Base-by-base conservation (phyloP, 2,329 filamentous ascomycete species). In the Daldinia sp. region DNA sequence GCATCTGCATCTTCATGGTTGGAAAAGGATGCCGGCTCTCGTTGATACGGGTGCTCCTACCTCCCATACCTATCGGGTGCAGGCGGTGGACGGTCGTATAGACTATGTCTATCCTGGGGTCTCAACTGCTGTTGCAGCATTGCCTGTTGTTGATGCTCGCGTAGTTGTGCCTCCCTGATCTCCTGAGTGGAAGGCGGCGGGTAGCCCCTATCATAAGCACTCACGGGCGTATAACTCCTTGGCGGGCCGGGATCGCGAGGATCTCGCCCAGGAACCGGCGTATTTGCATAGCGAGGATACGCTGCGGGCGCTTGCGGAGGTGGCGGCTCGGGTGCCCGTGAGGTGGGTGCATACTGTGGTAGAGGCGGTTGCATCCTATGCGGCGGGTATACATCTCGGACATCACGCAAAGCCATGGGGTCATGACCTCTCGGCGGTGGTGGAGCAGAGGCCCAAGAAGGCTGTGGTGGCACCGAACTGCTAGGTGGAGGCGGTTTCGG, bases 161-260 rank as follows among this genome's bases (percentile, higher is more conserved):
- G 76, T 13, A 79, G 71, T 15, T 82, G 76, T 15, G 74, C 78
- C 62, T 83, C 82, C n/a, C 81, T 78, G 18, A 73, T 61, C 55
- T 76, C 78, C 67, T 66, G 74, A 20, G 13, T 56, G n/a, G 77
- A 76, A n/a, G 75, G 77, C 2, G 78, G 76, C 10, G 79, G 78
- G 58, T 83, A 83, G 6, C 79, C 80, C 15, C 83, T 78, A 6
- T 86, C 83, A 60, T 85, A 85, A 1, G 76, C 72, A 3, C 73
- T 71, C 10, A 79, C 80, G 2, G 84, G 83, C 1, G 84, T 85
- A 72, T 83, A 85, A 72, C 82, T 85, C 20, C 84, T 81, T 0
- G 78, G 77, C 1, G 81, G 80, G 18, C 81, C 78, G 9, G 84
- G 80, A 65, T 85, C 84, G 48, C 83, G 80, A 53, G 81, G 78